These are phyloP conservation scores for Cystobasidium pallidum DNA, from an alignment of 1,284 basidiomycete species.

Conservation along the genomic window DNA sequence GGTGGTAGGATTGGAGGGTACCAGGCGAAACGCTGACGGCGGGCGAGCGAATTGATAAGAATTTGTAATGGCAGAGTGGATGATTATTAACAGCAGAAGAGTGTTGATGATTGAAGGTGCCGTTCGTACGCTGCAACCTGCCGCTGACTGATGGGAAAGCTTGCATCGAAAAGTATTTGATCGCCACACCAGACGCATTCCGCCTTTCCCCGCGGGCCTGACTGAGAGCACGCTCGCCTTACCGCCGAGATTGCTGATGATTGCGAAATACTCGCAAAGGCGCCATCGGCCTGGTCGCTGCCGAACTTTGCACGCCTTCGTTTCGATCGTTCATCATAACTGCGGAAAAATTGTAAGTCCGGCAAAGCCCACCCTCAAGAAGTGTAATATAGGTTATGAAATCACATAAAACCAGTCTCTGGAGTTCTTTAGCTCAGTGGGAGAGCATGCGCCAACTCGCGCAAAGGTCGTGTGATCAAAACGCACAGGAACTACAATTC, in stretches of 20 bases:
- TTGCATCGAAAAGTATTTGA: constrained; percentile 14
- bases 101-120: neutral
- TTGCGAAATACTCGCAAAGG: neutral
- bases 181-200: neutral
- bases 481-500: neutral
- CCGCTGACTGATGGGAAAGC: neutral
- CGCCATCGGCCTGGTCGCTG: neutral
- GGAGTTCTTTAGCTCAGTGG: constrained; percentile 15
- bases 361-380: neutral
- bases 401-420: neutral
- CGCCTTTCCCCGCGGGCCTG: constrained; percentile 8
- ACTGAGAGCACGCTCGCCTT: too few relatives aligned
- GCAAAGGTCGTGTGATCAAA: constrained; percentile 12
- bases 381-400: neutral
- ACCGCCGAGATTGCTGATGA: too few relatives aligned
- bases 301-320: neutral
- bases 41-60: constrained; percentile 1
- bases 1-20: neutral
- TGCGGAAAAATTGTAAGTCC: neutral
- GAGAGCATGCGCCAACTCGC: constrained; percentile 3
- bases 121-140: neutral
- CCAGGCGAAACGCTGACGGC: neutral
- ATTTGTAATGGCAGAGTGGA: neutral
- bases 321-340: neutral
- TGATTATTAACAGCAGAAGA: neutral